A percentile compares a stretch with the other conserved stretches of the same genome.
phyloP scores from a whole-genome alignment of 2,329 filamentous ascomycete species.

The Ophiostoma australiae region DNA sequence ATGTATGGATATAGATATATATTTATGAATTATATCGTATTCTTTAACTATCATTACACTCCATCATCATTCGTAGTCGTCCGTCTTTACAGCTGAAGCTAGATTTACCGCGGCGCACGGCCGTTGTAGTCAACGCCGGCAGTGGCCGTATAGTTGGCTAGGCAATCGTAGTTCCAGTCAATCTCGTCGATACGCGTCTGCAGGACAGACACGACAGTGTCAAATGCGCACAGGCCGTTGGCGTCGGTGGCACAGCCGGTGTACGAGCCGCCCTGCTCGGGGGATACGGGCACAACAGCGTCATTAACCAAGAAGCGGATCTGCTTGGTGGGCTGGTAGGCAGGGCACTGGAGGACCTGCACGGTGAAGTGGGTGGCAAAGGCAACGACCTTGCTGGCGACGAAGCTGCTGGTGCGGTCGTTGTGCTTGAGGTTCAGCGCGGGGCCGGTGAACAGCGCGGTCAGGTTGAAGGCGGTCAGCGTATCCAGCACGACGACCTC shows the following conservation, averaged over 20 bases:
- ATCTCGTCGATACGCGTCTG: background rate
- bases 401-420: background rate
- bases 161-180: conserved; percentile 10
- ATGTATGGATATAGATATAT: background rate
- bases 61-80: background rate
- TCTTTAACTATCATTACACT: background rate
- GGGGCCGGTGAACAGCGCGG: background rate
- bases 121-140: conserved; percentile 4
- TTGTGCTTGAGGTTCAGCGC: conserved; percentile 11
- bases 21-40: background rate
- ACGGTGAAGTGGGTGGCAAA: conserved; percentile 10
- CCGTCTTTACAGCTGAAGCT: background rate
- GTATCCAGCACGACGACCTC: background rate
- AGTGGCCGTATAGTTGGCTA: conserved; percentile 6
- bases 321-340: conserved; percentile 11
- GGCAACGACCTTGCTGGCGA: background rate
- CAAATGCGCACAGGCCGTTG: background rate
- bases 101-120: background rate
- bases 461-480: background rate
- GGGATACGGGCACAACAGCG: background rate
- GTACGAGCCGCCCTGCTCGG: conserved; percentile 5
- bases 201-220: background rate
- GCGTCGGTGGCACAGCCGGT: background rate
- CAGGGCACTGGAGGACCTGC: conserved; percentile 4
- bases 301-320: conserved; percentile 5